Conservation (phyloP, 306 rosid species). For the Psophocarpus tetragonolobus region DNA sequence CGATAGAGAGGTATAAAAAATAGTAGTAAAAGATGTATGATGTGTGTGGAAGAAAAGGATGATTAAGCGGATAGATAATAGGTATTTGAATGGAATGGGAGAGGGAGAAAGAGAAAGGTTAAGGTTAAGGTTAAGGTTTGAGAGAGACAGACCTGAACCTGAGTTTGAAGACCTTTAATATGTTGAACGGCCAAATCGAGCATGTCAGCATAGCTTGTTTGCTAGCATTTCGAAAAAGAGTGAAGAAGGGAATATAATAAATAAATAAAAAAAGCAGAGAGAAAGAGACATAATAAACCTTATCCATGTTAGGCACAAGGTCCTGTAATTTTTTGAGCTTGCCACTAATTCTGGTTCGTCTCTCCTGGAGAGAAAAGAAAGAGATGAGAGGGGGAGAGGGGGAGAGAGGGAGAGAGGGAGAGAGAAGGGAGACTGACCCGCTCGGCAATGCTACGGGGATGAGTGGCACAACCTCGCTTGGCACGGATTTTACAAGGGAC, state of each 20-base stretch:
- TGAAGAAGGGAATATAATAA: too few relatives aligned
- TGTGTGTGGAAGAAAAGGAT: too few relatives aligned
- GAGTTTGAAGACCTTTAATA: constrained; percentile 91
- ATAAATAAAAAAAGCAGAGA: too few relatives aligned
- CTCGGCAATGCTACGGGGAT: constrained; percentile 97
- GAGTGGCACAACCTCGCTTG: constrained; percentile 98
- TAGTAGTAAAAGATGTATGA: too few relatives aligned
- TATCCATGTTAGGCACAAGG: constrained; percentile 96
- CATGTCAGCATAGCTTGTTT: constrained; percentile 99
- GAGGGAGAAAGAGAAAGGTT: background rate
- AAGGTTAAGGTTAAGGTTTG: too few relatives aligned
- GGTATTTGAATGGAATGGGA: background rate
- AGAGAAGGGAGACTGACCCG: constrained; percentile 81
- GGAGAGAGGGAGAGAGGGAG: too few relatives aligned
- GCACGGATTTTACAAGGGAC: constrained; percentile 98
- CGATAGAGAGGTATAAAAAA: background rate
- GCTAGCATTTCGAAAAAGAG: constrained; percentile 63
- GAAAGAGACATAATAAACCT: constrained; percentile 46
- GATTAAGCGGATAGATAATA: too few relatives aligned
- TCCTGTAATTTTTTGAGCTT: constrained; percentile 88
- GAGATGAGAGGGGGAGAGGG: background rate
- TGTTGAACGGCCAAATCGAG: constrained; percentile 97
- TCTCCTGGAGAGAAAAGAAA: constrained; percentile 52
- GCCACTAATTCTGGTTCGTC: constrained; percentile 91
- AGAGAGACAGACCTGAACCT: constrained; percentile 92